Conservation (phyloP, 1,284 basidiomycete genomes). For the Coniophora puteana region DNA sequence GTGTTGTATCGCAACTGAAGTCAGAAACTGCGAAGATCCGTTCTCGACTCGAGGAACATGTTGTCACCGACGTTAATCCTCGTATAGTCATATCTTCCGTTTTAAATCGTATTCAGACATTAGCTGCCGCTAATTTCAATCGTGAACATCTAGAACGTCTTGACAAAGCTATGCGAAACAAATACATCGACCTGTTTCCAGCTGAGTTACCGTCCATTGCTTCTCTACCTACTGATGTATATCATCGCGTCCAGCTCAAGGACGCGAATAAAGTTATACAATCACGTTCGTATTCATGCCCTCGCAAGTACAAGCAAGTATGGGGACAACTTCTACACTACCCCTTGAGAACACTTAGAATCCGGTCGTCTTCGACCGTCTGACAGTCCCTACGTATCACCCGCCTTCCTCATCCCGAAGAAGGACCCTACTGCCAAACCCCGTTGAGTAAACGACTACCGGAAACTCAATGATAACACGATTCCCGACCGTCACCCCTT, state of each 20-base stretch:
- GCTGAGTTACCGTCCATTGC: neutral
- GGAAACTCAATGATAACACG: conserved; percentile 28
- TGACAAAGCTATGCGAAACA: no score
- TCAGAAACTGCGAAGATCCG: no score
- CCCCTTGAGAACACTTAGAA: conserved; percentile 21
- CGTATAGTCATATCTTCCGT: no score
- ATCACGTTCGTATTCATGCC: conserved; percentile 17
- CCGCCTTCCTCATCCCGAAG: conserved; percentile 31
- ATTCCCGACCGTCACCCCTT: conserved; percentile 25
- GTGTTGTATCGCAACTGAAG: no score
- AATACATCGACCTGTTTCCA: no score
- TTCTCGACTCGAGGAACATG: no score
- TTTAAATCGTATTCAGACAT: no score
- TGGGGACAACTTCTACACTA: conserved; percentile 26
- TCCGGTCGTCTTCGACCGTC: conserved; percentile 26
- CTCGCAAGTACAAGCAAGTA: conserved; percentile 21
- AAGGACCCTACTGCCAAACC: conserved; percentile 25
- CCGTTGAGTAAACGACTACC: conserved; percentile 28
- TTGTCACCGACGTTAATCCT: no score
- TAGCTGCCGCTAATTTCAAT: no score
- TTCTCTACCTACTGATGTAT: conserved; percentile 9
- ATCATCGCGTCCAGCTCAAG: conserved; percentile 21
- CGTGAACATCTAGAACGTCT: no score
- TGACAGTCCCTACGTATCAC: conserved; percentile 21
- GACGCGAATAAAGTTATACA: conserved; percentile 17